A percentile compares a stretch with the other conserved stretches of the same genome.
Conservation (phyloP, 495 filamentous ascomycete genomes). For the Neurospora sp. region DNA sequence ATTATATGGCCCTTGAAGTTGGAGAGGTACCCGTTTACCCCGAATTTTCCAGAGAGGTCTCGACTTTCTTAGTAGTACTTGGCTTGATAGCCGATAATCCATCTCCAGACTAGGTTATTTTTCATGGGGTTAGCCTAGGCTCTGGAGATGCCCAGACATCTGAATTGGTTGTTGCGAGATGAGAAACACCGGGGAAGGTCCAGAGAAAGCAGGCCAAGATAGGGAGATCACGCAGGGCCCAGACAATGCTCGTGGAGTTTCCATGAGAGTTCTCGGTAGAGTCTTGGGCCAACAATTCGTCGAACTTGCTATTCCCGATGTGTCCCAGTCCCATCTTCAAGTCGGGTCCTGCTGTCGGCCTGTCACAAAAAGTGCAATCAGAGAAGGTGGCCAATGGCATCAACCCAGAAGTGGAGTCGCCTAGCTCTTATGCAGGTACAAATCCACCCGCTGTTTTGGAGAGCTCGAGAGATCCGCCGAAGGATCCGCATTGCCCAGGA, state of each 20-base stretch:
- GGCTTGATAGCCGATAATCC: background rate
- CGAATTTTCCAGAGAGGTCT: background rate
- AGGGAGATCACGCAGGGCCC: background rate
- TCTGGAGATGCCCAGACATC: background rate
- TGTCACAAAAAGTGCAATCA: background rate
- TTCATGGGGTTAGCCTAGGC: background rate
- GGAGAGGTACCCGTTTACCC: background rate
- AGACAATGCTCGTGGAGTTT: background rate
- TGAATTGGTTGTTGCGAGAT: background rate
- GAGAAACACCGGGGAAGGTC: background rate
- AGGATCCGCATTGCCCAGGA: background rate
- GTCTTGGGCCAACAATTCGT: background rate
- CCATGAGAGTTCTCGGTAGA: background rate
- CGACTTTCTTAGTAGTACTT: background rate
- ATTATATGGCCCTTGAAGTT: background rate
- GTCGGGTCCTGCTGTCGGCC: background rate
- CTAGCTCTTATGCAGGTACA: slow-evolving; percentile 5
- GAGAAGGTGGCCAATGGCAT: background rate
- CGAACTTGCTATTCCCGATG: background rate
- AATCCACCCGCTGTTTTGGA: slow-evolving; percentile 1
- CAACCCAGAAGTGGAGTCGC: background rate
- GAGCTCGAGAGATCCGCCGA: background rate
- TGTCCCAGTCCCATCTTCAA: background rate
- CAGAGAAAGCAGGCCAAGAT: background rate
- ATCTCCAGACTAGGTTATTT: background rate